phyloP scores from a whole-genome alignment of 1,284 basidiomycete genomes.

The Entoloma clypeatum region DNA sequence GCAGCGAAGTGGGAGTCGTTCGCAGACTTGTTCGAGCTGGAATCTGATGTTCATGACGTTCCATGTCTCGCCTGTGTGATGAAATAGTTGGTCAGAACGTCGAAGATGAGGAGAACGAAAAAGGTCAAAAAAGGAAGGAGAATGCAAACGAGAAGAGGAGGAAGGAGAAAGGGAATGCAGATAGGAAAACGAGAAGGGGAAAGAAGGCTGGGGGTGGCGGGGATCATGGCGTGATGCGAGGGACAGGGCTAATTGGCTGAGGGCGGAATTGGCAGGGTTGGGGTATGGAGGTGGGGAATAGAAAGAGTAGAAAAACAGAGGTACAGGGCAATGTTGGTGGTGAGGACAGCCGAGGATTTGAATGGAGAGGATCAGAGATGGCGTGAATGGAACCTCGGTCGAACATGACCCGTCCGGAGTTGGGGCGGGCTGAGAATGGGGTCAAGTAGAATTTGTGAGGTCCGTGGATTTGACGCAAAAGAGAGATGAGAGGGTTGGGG shows the following conservation, averaged over 20 bases:
- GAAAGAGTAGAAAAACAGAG: not conserved
- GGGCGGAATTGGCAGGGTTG: no score
- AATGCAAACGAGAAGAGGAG: not conserved
- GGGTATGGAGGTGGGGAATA: not conserved
- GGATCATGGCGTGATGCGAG: no score
- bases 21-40: constrained; percentile 95
- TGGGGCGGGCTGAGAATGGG: no score
- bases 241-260: no score
- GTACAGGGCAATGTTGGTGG: not conserved
- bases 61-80: constrained; percentile 87
- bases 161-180: constrained; percentile 4
- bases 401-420: no score
- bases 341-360: not conserved
- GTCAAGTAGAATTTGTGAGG: no score
- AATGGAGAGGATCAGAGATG: no score
- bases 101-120: not conserved
- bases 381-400: no score
- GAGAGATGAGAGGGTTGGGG: no score
- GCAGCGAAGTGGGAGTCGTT: constrained; percentile 93
- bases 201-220: not conserved
- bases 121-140: not conserved
- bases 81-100: not conserved
- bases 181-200: not conserved
- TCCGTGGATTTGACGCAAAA: no score
- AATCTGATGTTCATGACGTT: constrained; percentile 98